Evolutionary conservation across 371 early-diverging fungal genomes (phyloP).

Genomic region (Entomophthora muscae): DNA sequence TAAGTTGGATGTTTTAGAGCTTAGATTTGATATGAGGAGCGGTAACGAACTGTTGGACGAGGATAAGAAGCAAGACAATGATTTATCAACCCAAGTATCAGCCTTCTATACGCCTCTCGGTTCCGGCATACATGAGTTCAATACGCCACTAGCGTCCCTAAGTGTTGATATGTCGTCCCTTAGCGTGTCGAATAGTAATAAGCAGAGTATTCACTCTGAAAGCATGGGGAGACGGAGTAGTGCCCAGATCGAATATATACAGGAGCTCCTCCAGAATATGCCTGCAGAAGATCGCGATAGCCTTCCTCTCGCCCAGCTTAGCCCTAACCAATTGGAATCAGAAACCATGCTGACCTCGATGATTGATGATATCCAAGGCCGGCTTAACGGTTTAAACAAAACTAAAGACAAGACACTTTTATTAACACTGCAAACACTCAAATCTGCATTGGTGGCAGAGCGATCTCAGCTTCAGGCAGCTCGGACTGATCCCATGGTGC

Average conservation of each 20-base stretch:
- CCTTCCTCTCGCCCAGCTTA: neutral
- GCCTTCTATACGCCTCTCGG: neutral
- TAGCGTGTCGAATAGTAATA: neutral
- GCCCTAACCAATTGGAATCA: neutral
- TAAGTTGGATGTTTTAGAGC: no score
- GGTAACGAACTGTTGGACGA: neutral
- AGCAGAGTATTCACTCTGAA: neutral
- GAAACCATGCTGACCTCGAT: neutral
- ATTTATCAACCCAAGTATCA: neutral
- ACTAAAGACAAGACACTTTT: neutral
- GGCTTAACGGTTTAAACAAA: neutral
- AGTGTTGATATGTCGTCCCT: neutral
- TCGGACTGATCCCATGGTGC: neutral
- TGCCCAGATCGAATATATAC: neutral
- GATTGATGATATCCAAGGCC: neutral
- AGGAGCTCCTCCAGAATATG: neutral
- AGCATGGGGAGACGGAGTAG: neutral
- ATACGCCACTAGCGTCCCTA: neutral
- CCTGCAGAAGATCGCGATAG: neutral
- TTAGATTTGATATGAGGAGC: neutral
- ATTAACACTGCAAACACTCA: neutral
- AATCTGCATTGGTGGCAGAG: constrained; percentile 1
- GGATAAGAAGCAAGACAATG: neutral
- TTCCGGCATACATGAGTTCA: no score
- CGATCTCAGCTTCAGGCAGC: neutral